Conservation (phyloP, 495 filamentous ascomycete genomes). For the Oidiodendron maius region DNA sequence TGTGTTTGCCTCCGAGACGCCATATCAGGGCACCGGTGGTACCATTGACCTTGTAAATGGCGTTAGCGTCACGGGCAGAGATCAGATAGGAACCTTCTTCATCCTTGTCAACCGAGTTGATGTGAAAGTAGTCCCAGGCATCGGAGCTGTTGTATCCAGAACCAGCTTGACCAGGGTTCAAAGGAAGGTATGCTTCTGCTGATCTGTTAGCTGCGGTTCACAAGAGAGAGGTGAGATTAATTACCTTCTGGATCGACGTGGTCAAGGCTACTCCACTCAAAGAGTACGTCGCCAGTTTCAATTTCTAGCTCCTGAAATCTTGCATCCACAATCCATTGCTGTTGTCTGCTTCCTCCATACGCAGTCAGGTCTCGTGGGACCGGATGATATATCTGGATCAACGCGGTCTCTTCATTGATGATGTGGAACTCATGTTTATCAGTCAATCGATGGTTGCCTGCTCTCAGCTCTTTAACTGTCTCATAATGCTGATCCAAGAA, state of each 20-base stretch:
- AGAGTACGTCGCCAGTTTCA: constrained; percentile 34
- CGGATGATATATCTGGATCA: constrained; percentile 44
- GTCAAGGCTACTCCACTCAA: constrained; percentile 35
- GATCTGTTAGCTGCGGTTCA: not conserved
- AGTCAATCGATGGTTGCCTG: not conserved
- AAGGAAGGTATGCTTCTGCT: constrained; percentile 43
- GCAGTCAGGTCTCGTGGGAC: constrained; percentile 37
- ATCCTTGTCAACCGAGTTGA: constrained; percentile 59
- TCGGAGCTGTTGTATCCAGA: constrained; percentile 29
- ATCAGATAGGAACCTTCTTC: constrained; percentile 51
- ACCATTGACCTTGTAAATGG: constrained; percentile 55
- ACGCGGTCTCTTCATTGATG: constrained; percentile 41
- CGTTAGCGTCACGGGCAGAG: constrained; percentile 51
- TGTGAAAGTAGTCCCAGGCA: constrained; percentile 61
- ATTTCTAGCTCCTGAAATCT: constrained; percentile 34
- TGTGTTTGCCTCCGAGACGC: constrained; percentile 45
- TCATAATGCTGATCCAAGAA: constrained; percentile 12
- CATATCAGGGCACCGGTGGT: constrained; percentile 52
- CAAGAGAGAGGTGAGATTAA: not conserved
- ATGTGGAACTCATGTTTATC: constrained; percentile 40
- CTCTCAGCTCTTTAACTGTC: constrained; percentile 8
- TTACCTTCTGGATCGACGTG: constrained; percentile 35
- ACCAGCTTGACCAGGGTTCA: constrained; percentile 47
- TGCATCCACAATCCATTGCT: constrained; percentile 30
- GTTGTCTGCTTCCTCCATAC: constrained; percentile 33